These are phyloP conservation scores for Aurantiochytrium sp. DNA, from an alignment of 108 stramenopile genomes.

Conservation along the genomic window DNA sequence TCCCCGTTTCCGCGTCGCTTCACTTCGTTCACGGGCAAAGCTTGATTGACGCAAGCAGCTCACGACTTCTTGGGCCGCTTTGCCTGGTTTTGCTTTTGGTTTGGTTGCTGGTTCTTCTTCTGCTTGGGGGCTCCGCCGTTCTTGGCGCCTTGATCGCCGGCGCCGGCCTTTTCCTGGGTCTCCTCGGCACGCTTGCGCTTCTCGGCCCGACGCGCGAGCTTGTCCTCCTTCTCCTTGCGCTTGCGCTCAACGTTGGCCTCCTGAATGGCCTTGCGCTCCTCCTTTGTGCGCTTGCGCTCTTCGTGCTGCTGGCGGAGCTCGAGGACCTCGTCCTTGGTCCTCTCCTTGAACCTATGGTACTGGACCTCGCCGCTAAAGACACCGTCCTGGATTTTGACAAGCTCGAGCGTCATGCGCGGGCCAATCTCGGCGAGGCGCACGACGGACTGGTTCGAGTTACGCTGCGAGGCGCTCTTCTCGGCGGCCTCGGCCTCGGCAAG, in stretches of 20 bases:
- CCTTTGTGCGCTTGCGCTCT: conserved; percentile 40
- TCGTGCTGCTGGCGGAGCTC: conserved; percentile 25
- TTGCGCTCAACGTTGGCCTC: conserved; percentile 46
- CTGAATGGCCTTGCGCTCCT: conserved; percentile 55
- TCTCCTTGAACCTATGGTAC: conserved; percentile 79
- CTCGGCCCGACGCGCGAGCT: not conserved
- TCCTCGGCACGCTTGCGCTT: not conserved
- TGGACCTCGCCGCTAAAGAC: conserved; percentile 88
- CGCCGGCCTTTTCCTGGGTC: not conserved
- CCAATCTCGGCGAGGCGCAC: conserved; percentile 94
- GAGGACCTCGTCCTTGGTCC: conserved; percentile 30
- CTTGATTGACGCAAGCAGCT: too few relatives aligned
- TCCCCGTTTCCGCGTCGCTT: too few relatives aligned
- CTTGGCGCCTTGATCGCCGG: not conserved
- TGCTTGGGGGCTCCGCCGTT: too few relatives aligned
- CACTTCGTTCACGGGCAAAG: too few relatives aligned
- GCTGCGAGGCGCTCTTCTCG: conserved; percentile 43
- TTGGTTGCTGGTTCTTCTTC: too few relatives aligned
- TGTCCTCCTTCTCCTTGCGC: conserved; percentile 36
- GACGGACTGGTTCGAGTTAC: conserved; percentile 72
- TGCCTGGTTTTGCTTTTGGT: too few relatives aligned
- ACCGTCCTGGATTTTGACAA: conserved; percentile 90
- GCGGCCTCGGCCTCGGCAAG: not conserved
- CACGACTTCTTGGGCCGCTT: too few relatives aligned
- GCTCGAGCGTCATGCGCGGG: conserved; percentile 78